phyloP scores from a whole-genome alignment of 768 basidiomycete genomes.

The Boletus sp. region DNA sequence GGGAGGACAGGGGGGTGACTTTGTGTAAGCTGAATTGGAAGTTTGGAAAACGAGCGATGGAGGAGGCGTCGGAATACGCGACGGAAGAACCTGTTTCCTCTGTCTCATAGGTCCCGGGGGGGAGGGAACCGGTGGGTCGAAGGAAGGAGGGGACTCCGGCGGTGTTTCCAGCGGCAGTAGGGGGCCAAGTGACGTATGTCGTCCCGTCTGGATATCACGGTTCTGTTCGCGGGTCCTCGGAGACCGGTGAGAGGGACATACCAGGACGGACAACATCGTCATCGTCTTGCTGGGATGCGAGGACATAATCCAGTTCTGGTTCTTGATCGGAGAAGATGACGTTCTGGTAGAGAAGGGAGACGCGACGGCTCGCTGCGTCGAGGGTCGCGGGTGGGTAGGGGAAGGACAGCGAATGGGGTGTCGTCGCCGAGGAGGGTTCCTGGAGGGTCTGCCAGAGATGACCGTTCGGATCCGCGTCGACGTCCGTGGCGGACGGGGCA shows the following conservation, averaged over 20 bases:
- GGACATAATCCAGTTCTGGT: slow-evolving; percentile 9
- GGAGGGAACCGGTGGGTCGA: slow-evolving; percentile 27
- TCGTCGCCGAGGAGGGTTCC: slow-evolving; percentile 1
- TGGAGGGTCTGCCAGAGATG: slow-evolving; percentile 49
- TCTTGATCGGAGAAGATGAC: slow-evolving; percentile 57
- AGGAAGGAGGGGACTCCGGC: slow-evolving; percentile 26
- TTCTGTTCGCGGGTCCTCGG: slow-evolving; percentile 4
- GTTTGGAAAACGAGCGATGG: slow-evolving; percentile 67
- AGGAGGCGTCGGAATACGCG: slow-evolving; percentile 62
- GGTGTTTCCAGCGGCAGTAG: slow-evolving; percentile 35
- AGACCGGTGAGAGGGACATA: slow-evolving; percentile 10
- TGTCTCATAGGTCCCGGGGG: slow-evolving; percentile 34
- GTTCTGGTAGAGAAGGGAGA: slow-evolving; percentile 69
- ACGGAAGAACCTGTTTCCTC: slow-evolving; percentile 47
- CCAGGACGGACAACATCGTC: slow-evolving; percentile 13
- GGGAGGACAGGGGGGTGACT: slow-evolving; percentile 47
- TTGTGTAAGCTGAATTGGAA: slow-evolving; percentile 71
- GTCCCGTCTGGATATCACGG: slow-evolving; percentile 38
- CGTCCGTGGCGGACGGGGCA: slow-evolving; percentile 35
- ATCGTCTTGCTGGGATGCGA: slow-evolving; percentile 15
- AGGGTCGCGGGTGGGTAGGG: slow-evolving; percentile 51
- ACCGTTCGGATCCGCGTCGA: slow-evolving; percentile 32
- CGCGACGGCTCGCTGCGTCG: slow-evolving; percentile 63
- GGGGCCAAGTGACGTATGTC: slow-evolving; percentile 57
- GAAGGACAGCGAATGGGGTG: background rate